phyloP scores from a whole-genome alignment of 345 rosid genomes.

The Chamaenerion angustifolium region DNA sequence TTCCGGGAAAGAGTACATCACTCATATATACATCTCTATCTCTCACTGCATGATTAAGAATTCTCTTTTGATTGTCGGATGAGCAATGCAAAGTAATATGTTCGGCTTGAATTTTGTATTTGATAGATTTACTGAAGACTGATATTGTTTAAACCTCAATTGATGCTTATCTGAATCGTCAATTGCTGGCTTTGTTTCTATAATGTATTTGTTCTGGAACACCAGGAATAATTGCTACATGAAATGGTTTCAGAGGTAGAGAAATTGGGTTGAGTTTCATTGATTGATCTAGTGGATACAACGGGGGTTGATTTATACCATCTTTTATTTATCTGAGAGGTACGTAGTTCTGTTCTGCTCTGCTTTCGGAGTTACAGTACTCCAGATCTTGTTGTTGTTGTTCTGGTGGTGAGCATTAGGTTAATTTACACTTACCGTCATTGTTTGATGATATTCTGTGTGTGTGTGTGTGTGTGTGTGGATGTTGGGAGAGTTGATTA shows the following conservation, averaged over 20 bases:
- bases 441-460: no score
- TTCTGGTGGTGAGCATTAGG: no score
- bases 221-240: slow-evolving; percentile 69
- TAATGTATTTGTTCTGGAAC: background rate
- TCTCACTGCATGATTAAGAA: background rate
- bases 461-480: no score
- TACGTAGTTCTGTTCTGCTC: no score
- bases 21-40: slow-evolving; percentile 34
- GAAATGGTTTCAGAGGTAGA: slow-evolving; percentile 51
- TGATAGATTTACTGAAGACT: no score
- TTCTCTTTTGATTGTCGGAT: background rate
- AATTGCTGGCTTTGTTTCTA: background rate
- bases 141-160: background rate
- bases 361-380: slow-evolving; percentile 35
- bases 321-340: background rate
- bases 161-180: background rate
- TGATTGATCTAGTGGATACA: slow-evolving; percentile 76
- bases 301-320: slow-evolving; percentile 82
- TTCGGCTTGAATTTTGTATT: no score
- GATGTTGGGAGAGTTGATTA: no score
- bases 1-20: slow-evolving; percentile 89
- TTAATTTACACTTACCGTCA: no score
- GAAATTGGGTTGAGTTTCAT: slow-evolving; percentile 65
- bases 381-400: no score
- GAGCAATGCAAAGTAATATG: no score